Percentiles rank a stretch among this genome's conserved stretches.
These are phyloP conservation scores for Polygonum aviculare DNA, from an alignment of 148 eudicot genomes.

Conservation along the genomic window DNA sequence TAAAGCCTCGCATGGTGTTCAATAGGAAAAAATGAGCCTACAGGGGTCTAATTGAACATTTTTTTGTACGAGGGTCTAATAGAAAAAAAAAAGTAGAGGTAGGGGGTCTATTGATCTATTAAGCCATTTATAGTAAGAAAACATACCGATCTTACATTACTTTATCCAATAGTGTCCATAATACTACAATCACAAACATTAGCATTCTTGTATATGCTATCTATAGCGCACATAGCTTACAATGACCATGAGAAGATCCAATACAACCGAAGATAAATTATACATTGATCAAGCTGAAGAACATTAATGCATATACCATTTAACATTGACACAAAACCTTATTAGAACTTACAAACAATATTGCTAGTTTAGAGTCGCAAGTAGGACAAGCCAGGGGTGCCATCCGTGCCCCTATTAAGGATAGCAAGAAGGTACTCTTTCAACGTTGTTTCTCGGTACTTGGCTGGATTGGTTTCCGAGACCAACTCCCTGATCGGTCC, in stretches of 20 bases:
- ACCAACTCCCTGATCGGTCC: slow-evolving; percentile 56
- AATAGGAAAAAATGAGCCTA: too few species aligned
- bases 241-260: too few species aligned
- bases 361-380: slow-evolving; percentile 17
- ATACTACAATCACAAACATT: neutral
- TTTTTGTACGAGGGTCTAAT: too few species aligned
- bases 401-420: slow-evolving; percentile 33
- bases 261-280: neutral
- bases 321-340: too few species aligned
- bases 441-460: slow-evolving; percentile 26
- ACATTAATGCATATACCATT: neutral
- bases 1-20: too few species aligned
- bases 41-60: too few species aligned
- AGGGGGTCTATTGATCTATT: too few species aligned
- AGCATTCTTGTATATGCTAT: neutral
- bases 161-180: too few species aligned
- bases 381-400: slow-evolving; percentile 19
- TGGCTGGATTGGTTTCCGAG: slow-evolving; percentile 42
- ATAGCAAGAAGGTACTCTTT: slow-evolving; percentile 22
- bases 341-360: neutral
- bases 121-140: too few species aligned
- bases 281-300: neutral
- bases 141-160: too few species aligned
- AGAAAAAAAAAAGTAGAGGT: too few species aligned
- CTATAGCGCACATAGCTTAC: too few species aligned